Conservation (phyloP, 2,329 filamentous ascomycete species). For the Ascochyta koolunga region DNA sequence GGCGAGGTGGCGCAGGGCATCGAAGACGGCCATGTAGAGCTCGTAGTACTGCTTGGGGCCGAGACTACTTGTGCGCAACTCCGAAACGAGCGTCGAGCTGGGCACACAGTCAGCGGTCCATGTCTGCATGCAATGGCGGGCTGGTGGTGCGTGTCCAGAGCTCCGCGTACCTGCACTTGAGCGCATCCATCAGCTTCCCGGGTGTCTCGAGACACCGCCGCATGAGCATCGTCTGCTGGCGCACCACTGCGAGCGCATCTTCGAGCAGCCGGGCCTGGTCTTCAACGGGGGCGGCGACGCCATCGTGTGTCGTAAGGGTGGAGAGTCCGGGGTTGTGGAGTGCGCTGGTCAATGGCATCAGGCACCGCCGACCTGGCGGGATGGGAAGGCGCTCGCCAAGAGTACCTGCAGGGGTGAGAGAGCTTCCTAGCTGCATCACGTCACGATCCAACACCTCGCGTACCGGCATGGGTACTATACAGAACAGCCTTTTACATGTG, state of each 20-base stretch:
- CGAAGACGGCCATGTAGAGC: constrained; percentile 98
- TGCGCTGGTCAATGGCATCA: constrained; percentile 28
- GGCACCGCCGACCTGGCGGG: constrained; percentile 28
- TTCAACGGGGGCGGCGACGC: constrained; percentile 58
- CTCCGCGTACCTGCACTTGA: constrained; percentile 88
- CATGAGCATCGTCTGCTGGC: constrained; percentile 96
- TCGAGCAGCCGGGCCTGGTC: constrained; percentile 86
- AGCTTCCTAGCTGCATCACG: constrained; percentile 22
- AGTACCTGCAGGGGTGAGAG: constrained; percentile 31
- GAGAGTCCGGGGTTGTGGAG: constrained; percentile 38
- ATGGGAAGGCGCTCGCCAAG: constrained; percentile 34
- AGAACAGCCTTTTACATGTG: not conserved
- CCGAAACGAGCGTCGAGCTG: constrained; percentile 97
- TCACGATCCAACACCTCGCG: not conserved
- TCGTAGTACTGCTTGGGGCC: constrained; percentile 99
- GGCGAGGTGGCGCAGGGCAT: constrained; percentile 93
- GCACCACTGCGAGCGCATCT: constrained; percentile 94
- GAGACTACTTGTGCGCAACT: constrained; percentile 93
- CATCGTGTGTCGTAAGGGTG: constrained; percentile 42
- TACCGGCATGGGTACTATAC: not conserved
- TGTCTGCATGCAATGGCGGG: not conserved
- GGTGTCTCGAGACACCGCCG: constrained; percentile 96
- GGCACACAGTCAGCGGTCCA: constrained; percentile 21
- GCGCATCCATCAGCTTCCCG: constrained; percentile 98
- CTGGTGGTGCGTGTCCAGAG: not conserved